Evolutionary conservation across 1,284 basidiomycete species (phyloP).

Genomic region (Sanghuangporus sanghuang): DNA sequence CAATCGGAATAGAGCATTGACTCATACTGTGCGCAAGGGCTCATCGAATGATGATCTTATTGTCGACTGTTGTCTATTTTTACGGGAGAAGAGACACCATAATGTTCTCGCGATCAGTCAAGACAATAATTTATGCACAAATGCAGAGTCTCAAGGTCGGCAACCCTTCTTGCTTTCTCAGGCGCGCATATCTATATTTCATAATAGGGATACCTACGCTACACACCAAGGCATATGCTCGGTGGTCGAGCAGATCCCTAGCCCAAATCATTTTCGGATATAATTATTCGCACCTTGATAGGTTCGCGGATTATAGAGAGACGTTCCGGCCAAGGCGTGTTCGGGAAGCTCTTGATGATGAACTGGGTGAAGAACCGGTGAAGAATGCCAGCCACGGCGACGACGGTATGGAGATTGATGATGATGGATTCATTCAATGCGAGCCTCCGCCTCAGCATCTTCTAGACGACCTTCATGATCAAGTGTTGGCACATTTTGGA

Average conservation of each 20-base stretch:
- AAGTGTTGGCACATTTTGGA: slow-evolving; percentile 64
- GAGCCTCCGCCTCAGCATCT: slow-evolving; percentile 38
- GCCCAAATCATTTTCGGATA: slow-evolving; percentile 41
- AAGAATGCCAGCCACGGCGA: slow-evolving; percentile 31
- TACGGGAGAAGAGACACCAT: slow-evolving; percentile 25
- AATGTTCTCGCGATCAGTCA: slow-evolving; percentile 48
- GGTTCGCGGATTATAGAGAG: slow-evolving; percentile 30
- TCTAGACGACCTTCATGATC: slow-evolving; percentile 59
- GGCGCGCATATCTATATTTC: not conserved
- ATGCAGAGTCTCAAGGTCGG: slow-evolving; percentile 48
- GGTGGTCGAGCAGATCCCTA: slow-evolving; percentile 24
- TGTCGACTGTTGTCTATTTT: slow-evolving; percentile 67
- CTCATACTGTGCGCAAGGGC: slow-evolving; percentile 22
- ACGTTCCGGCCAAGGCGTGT: slow-evolving; percentile 28
- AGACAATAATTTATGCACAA: slow-evolving; percentile 59
- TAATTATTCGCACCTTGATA: slow-evolving; percentile 29
- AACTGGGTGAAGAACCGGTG: slow-evolving; percentile 1
- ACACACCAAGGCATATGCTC: slow-evolving; percentile 8
- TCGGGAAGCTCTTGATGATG: slow-evolving; percentile 19
- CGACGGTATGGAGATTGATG: slow-evolving; percentile 59
- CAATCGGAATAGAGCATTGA: not conserved
- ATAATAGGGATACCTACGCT: slow-evolving; percentile 14
- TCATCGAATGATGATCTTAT: slow-evolving; percentile 61
- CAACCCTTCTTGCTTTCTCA: slow-evolving; percentile 7
- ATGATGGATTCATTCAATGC: slow-evolving; percentile 28